A percentile compares a stretch with the other conserved stretches of the same genome.
These are phyloP conservation scores for Aspergillus thermomutatus DNA, from an alignment of 2,329 filamentous ascomycete species.

Conservation along the genomic window DNA sequence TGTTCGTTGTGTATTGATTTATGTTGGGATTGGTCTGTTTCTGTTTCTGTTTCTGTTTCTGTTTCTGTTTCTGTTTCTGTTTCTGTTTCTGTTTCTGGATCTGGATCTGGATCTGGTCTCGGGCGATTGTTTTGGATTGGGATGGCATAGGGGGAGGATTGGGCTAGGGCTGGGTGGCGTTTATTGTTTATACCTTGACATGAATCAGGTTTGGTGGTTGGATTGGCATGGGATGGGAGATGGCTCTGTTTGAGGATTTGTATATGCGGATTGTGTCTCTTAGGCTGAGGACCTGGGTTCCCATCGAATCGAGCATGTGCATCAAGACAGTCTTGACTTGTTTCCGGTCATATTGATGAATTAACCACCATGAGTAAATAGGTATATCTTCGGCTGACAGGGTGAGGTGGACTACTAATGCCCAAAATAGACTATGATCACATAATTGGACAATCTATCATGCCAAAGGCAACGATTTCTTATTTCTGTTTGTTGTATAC, in stretches of 20 bases:
- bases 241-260: too few relatives aligned
- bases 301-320: neutral
- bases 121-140: too few relatives aligned
- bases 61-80: neutral
- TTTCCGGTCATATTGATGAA: neutral
- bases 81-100: neutral
- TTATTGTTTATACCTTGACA: neutral
- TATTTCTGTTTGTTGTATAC: neutral
- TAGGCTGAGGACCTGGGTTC: neutral
- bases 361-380: too few relatives aligned
- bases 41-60: neutral
- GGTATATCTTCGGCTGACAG: neutral
- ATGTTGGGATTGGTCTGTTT: neutral
- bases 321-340: neutral
- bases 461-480: neutral
- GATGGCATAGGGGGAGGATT: too few relatives aligned
- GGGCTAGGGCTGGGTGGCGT: neutral
- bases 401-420: neutral
- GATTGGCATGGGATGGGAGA: too few relatives aligned
- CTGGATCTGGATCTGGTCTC: too few relatives aligned
- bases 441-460: neutral
- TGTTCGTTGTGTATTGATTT: neutral
- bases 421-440: neutral
- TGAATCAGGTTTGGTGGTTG: neutral
- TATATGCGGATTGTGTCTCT: neutral